Percentiles rank a stretch among this genome's conserved stretches.
These are phyloP conservation scores for Cryptococcus floricola DNA, from an alignment of 1,284 basidiomycete genomes.

Conservation along the genomic window DNA sequence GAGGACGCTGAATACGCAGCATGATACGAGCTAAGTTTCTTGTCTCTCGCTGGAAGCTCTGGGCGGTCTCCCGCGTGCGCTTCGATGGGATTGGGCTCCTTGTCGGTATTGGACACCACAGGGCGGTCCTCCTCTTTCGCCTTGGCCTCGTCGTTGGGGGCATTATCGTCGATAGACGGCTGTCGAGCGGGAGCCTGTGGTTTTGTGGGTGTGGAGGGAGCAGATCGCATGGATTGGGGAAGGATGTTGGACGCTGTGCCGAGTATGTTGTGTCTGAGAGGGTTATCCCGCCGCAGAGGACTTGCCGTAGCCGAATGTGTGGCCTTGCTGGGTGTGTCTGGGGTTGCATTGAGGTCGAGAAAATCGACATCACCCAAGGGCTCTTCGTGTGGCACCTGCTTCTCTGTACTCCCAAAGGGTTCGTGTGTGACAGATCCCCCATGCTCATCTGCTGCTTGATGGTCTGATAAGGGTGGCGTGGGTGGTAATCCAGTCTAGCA, in stretches of 20 bases:
- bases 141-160: slow-evolving; percentile 6
- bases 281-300: not conserved
- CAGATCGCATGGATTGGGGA: slow-evolving; percentile 24
- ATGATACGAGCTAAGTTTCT: slow-evolving; percentile 12
- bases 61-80: slow-evolving; percentile 25
- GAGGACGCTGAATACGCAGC: not conserved
- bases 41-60: slow-evolving; percentile 25
- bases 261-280: not conserved
- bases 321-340: not conserved
- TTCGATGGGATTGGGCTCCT: slow-evolving; percentile 38
- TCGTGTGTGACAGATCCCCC: slow-evolving; percentile 32
- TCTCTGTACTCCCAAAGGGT: slow-evolving; percentile 45
- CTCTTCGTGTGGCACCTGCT: slow-evolving; percentile 20
- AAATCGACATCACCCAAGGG: slow-evolving; percentile 42
- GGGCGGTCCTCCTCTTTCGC: slow-evolving; percentile 1
- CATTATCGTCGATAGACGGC: not conserved
- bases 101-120: slow-evolving; percentile 8
- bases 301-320: not conserved
- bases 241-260: slow-evolving; percentile 5
- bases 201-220: slow-evolving; percentile 21
- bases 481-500: slow-evolving; percentile 10
- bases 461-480: slow-evolving; percentile 8
- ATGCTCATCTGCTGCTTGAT: not conserved
- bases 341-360: slow-evolving; percentile 43
- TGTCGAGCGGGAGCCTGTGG: slow-evolving; percentile 10